These are phyloP conservation scores for Fusarium poae DNA, from an alignment of 2,329 filamentous ascomycete genomes.

Conservation along the genomic window DNA sequence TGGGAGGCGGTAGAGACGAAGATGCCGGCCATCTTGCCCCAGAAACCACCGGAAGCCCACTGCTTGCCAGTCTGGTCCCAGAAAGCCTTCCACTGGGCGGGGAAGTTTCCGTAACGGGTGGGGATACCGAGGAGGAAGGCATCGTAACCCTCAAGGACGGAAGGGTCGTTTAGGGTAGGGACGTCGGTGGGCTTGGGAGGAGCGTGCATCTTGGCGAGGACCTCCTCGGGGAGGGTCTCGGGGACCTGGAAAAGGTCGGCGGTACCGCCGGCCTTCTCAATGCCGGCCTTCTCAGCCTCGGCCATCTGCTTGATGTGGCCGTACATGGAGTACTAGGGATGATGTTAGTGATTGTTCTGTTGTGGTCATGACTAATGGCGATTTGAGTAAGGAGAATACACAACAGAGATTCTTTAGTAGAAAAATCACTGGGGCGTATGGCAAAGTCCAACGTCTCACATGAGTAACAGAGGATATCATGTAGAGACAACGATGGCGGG, in stretches of 20 bases:
- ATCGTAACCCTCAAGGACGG: constrained; percentile 80
- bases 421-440: neutral
- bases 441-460: constrained; percentile 1
- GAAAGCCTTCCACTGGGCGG: constrained; percentile 93
- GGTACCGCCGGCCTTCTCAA: constrained; percentile 85
- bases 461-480: constrained; percentile 15
- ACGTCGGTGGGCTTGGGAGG: constrained; percentile 78
- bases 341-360: constrained; percentile 23
- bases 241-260: constrained; percentile 88
- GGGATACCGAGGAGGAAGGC: constrained; percentile 94
- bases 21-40: constrained; percentile 90
- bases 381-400: constrained; percentile 7
- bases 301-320: constrained; percentile 89
- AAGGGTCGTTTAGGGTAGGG: constrained; percentile 70
- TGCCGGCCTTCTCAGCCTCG: constrained; percentile 90
- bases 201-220: constrained; percentile 92
- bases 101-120: constrained; percentile 97
- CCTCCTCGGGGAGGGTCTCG: constrained; percentile 88
- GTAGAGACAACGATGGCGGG: constrained; percentile 10
- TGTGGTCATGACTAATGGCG: neutral
- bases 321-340: constrained; percentile 87
- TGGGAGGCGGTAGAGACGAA: constrained; percentile 89
- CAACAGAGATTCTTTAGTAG: neutral
- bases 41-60: constrained; percentile 82
- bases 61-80: constrained; percentile 91